Evolutionary conservation across 129 eudicot genomes (phyloP), one percentile per base, ranked within the genome.

Genomic region (Silybum marianum): DNA sequence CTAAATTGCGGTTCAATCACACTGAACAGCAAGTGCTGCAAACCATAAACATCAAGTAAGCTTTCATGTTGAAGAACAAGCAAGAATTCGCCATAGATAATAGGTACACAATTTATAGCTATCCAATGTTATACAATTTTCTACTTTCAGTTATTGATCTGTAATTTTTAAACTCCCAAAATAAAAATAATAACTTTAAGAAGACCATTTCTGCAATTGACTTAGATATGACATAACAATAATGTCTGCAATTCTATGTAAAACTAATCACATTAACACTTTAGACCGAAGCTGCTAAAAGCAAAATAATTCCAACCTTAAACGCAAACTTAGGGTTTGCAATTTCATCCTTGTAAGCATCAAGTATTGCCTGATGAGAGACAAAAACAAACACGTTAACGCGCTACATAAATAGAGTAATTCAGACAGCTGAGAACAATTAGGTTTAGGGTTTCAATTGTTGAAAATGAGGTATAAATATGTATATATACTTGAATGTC

Each of bases 11-110:
- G 99, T 42, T 95, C 95, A 42, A 90, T 92, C 79, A 95, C 99
- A 82, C 99, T 95, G 81, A 93, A 95, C 82, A 95, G 67, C 81
- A 95, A 86, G 84, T 93, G 93, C 99, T 95, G 97, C 87, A 79
- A 71, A 82, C 72, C 72, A 83, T 42, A 16, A 79, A 74, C 22
- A 76, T 25, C 58, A 62, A 5, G 78, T 34, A 30, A 75, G 80
- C 73, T 9, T n/a, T 24, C 38, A 71, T 32, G 58, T 8, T n/a
- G 39, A 71, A 69, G 60, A 30, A 46, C 69, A 68, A 78, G 66
- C 75, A 44, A 40, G 4, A 19, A 69, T 14, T 26, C 1, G 18
- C 75, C 75, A 26, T 10, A 2, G 44, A 26, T 42, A 67, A 26
- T 12, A 68, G 19, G 21, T 69, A 68, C 19, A 68, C 18, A 36